These are phyloP conservation scores for Diophrys appendiculata DNA, from an alignment of 73 alveolate species.

Conservation along the genomic window DNA sequence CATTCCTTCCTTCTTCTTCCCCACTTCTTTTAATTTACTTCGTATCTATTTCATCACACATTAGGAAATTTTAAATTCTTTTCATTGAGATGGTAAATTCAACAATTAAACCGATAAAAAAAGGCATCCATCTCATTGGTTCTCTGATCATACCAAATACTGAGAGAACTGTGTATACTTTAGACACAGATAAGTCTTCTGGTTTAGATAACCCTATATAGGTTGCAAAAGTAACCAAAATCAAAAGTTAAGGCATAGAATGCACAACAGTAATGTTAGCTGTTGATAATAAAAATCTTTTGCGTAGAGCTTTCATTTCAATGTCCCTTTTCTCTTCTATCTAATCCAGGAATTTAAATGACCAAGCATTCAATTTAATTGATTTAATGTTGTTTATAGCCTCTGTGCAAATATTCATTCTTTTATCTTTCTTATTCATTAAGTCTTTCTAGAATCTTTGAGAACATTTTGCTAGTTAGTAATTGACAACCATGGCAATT, in stretches of 20 bases:
- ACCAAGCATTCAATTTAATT: conserved; percentile 63
- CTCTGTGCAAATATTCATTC: conserved; percentile 53
- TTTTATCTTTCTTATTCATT: conserved; percentile 37
- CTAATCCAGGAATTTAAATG: conserved; percentile 32
- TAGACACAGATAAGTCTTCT: background rate
- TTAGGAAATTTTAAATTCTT: conserved; percentile 73
- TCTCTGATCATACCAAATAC: conserved; percentile 49
- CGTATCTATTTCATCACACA: conserved; percentile 63
- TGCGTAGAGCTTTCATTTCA: conserved; percentile 28
- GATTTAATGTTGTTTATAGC: conserved; percentile 54
- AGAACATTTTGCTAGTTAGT: conserved; percentile 11
- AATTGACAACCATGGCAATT: conserved; percentile 25
- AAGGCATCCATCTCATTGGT: conserved; percentile 85
- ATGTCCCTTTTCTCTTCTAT: conserved; percentile 12
- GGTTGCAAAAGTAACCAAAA: conserved; percentile 33
- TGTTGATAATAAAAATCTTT: conserved; percentile 18
- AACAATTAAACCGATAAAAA: conserved; percentile 58
- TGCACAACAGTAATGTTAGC: conserved; percentile 18
- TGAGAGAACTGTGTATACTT: background rate
- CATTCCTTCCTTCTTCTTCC: conserved; percentile 52
- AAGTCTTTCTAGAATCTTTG: conserved; percentile 28
- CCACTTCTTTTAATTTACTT: conserved; percentile 21
- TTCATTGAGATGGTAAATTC: conserved; percentile 74
- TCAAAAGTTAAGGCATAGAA: conserved; percentile 34
- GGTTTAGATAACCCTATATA: conserved; percentile 10